These are phyloP conservation scores for Cyberlindnera americana DNA, from an alignment of 805 yeast genomes.

Conservation along the genomic window DNA sequence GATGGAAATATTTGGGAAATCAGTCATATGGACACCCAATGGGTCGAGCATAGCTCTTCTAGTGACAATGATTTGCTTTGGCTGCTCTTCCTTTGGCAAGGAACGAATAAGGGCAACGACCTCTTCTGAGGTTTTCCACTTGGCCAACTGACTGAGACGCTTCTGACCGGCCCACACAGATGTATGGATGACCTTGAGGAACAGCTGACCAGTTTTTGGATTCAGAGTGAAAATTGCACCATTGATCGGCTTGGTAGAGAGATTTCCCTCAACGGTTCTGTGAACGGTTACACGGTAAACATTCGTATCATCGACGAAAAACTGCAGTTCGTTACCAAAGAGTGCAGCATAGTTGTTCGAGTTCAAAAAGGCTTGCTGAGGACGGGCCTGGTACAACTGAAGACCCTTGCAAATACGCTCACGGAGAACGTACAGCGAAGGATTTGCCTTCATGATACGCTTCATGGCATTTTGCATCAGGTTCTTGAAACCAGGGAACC, in stretches of 20 bases:
- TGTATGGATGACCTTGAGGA: slow-evolving; percentile 85
- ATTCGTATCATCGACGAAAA: slow-evolving; percentile 90
- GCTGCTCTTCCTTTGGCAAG: slow-evolving; percentile 90
- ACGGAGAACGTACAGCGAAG: slow-evolving; percentile 84
- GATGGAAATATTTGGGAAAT: slow-evolving; percentile 87
- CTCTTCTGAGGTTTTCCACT: slow-evolving; percentile 98
- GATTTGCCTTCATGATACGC: slow-evolving; percentile 91
- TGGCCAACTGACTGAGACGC: slow-evolving; percentile 86
- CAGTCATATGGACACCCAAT: slow-evolving; percentile 92
- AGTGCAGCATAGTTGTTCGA: slow-evolving; percentile 88
- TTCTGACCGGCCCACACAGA: slow-evolving; percentile 98
- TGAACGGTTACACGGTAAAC: slow-evolving; percentile 93
- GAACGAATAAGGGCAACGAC: slow-evolving; percentile 89
- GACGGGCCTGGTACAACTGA: slow-evolving; percentile 89
- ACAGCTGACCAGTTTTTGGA: slow-evolving; percentile 88
- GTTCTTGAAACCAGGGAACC: slow-evolving; percentile 95
- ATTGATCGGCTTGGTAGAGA: slow-evolving; percentile 87
- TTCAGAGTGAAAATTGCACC: slow-evolving; percentile 89
- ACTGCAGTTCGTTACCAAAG: slow-evolving; percentile 76
- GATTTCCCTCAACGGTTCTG: slow-evolving; percentile 87
- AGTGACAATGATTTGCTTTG: slow-evolving; percentile 86
- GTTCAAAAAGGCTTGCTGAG: slow-evolving; percentile 86
- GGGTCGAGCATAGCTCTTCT: slow-evolving; percentile 93
- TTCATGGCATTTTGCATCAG: slow-evolving; percentile 88
- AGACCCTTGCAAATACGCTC: slow-evolving; percentile 93